Conservation (phyloP, 495 filamentous ascomycete genomes). For the Cladorrhinum samala region DNA sequence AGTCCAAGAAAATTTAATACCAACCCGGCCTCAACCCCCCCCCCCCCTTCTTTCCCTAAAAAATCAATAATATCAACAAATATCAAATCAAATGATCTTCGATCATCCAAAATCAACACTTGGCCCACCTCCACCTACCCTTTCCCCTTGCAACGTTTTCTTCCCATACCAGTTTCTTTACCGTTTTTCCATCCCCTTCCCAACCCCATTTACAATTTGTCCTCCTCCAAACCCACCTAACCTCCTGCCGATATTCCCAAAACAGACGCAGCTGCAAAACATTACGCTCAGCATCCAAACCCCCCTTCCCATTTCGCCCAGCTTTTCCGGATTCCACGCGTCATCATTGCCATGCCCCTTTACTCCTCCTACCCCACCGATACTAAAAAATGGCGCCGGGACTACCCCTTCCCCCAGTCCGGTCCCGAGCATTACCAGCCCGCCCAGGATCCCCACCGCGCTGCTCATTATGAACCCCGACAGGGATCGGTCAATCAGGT, state of each 20-base stretch:
- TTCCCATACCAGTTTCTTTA: too few relatives aligned
- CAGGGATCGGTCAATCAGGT: constrained; percentile 83
- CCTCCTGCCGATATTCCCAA: constrained; percentile 88
- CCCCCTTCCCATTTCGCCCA: constrained; percentile 69
- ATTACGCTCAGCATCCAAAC: constrained; percentile 89
- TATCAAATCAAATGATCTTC: too few relatives aligned
- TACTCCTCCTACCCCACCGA: constrained; percentile 37
- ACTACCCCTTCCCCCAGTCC: constrained; percentile 70
- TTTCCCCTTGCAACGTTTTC: neutral
- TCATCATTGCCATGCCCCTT: neutral
- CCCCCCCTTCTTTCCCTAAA: too few relatives aligned
- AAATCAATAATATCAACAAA: too few relatives aligned
- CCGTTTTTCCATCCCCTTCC: constrained; percentile 36
- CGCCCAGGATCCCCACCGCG: constrained; percentile 65
- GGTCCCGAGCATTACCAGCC: constrained; percentile 53
- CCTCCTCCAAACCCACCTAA: constrained; percentile 52
- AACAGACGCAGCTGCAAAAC: constrained; percentile 91
- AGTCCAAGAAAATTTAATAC: too few relatives aligned
- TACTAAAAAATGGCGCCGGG: constrained; percentile 44
- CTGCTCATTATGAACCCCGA: constrained; percentile 73
- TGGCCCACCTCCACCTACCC: neutral
- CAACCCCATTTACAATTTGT: constrained; percentile 28
- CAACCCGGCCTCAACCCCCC: too few relatives aligned
- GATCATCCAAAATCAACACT: too few relatives aligned
- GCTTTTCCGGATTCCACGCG: constrained; percentile 16